Evolutionary conservation across 1,139 yeast species (phyloP).

Genomic region (Debaryomyces psychrophilus): DNA sequence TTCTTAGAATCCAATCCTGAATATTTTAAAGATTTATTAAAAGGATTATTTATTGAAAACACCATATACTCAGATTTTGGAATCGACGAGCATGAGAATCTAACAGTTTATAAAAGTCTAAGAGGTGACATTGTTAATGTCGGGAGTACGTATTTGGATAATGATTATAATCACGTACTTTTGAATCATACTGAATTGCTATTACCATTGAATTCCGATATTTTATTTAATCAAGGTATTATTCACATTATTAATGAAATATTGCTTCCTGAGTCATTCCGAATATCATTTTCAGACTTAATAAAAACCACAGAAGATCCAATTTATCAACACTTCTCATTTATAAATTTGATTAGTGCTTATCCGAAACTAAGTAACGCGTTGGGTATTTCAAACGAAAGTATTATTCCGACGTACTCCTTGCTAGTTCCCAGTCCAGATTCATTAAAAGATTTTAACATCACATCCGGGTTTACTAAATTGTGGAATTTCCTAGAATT

Average conservation of each 20-base stretch:
- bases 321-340: conserved; percentile 39
- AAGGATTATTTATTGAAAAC: conserved; percentile 62
- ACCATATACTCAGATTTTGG: conserved; percentile 69
- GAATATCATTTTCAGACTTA: conserved; percentile 59
- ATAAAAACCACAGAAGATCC: conserved; percentile 51
- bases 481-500: conserved; percentile 61
- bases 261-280: conserved; percentile 58
- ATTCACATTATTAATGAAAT: conserved; percentile 69
- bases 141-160: conserved; percentile 28
- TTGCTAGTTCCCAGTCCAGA: conserved; percentile 73
- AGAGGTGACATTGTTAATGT: conserved; percentile 39
- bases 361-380: conserved; percentile 31
- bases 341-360: conserved; percentile 51
- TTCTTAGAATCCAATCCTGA: conserved; percentile 59
- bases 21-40: conserved; percentile 54
- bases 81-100: conserved; percentile 25
- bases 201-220: conserved; percentile 58
- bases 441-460: conserved; percentile 56
- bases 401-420: conserved; percentile 50
- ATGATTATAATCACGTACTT: conserved; percentile 29
- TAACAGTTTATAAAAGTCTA: conserved; percentile 31
- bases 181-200: conserved; percentile 33
- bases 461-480: conserved; percentile 46
- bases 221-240: conserved; percentile 83
- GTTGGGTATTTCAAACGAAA: conserved; percentile 22